Conservation (phyloP, 768 basidiomycete species). For the Mycena crocata region DNA sequence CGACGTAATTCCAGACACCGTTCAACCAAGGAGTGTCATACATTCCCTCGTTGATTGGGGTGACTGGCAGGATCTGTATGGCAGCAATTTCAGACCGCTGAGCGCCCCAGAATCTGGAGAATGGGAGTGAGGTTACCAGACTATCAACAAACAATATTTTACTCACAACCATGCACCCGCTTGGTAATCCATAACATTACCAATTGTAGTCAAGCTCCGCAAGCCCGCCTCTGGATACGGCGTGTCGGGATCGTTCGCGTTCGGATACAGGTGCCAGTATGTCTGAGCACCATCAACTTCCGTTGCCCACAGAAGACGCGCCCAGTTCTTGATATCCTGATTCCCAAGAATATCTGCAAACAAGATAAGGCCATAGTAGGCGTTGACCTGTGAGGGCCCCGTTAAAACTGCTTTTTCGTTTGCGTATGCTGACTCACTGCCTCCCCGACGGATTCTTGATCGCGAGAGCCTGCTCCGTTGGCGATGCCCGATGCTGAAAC, state of each 20-base stretch:
- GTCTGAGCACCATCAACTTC: constrained; percentile 48
- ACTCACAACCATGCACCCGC: constrained; percentile 51
- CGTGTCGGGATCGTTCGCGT: constrained; percentile 45
- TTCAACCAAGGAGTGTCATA: constrained; percentile 47
- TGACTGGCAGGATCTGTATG: constrained; percentile 51
- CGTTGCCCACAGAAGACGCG: constrained; percentile 47
- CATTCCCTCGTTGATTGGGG: constrained; percentile 48
- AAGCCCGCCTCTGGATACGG: constrained; percentile 47
- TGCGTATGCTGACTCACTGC: constrained; percentile 26
- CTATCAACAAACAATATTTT: not conserved
- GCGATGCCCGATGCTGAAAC: constrained; percentile 47
- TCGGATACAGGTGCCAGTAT: constrained; percentile 52
- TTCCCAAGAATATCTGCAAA: constrained; percentile 47
- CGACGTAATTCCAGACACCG: constrained; percentile 42
- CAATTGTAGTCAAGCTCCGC: constrained; percentile 46
- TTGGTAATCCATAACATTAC: constrained; percentile 51
- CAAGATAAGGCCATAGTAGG: constrained; percentile 49
- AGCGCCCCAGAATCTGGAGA: constrained; percentile 49
- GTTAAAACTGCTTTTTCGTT: not conserved
- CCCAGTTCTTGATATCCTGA: constrained; percentile 45
- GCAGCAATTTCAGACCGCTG: constrained; percentile 47
- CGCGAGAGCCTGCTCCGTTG: constrained; percentile 46
- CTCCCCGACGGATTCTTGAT: constrained; percentile 49
- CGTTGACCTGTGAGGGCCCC: constrained; percentile 36
- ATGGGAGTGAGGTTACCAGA: too few relatives aligned